Base-by-base conservation (phyloP, 2,329 filamentous ascomycete species). In the Microsporum canis region DNA sequence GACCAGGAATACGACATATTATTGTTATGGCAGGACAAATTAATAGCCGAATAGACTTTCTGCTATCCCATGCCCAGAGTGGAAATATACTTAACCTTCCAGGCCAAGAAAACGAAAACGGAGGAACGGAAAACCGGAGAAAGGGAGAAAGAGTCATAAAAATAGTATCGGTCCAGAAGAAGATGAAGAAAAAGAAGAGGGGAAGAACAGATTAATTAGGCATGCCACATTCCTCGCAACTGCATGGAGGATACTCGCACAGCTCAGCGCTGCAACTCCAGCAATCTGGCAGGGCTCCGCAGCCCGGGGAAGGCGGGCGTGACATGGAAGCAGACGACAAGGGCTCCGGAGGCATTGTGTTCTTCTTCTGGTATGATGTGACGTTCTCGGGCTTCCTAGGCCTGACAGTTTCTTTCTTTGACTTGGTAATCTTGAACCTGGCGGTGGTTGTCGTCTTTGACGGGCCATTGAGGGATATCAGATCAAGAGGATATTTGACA, bases 251-350 rank as follows among this genome's bases (percentile, higher is more conserved):
- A 33, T 58, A 61, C 4, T 60, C 57, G n/a, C 47, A 49, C 39
- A 63, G 57, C 47, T 53, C 56, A 10, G 36, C 39, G n/a, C n/a
- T 17, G 45, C 62, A 63, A 36, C 17, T 57, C 62, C 62, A 63
- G 36, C 62, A 63, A 7, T 61, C 59, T n/a, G 62, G 62, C 57
- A 60, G 53, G 38, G 33, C 58, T 51, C 61, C 60, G 39, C 47
- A 51, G n/a, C 12, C 17, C 17, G 57, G 38, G 39, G 57, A 47
- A 45, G 17, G 14, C n/a, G 56, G 29, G 23, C 51, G 51, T 56
- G 29, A 14, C 10, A 31, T 31, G 8, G 27, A 7, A 23, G 7
- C 23, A 4, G 51, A n/a, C 38, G 31, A 17, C 17, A 23, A 23
- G 17, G 17, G 17, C 17, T 23, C 17, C 17, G 17, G 17, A 23